Percentiles rank a stretch among this genome's conserved stretches.
These are phyloP conservation scores for Cercospora sp. DNA, from an alignment of 2,329 filamentous ascomycete species.

Conservation along the genomic window DNA sequence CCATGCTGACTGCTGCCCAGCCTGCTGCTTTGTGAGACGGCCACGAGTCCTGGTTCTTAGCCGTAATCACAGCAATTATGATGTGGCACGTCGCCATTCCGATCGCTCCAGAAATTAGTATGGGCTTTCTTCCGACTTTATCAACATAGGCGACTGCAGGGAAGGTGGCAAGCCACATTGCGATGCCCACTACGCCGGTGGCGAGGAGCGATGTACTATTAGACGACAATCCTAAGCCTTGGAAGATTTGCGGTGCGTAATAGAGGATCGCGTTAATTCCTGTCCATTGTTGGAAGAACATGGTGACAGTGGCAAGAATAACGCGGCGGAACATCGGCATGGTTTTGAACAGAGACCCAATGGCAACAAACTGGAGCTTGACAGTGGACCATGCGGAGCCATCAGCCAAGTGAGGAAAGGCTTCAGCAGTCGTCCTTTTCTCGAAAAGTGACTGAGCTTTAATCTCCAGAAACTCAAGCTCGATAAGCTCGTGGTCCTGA, in stretches of 20 bases:
- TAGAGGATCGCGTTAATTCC: slow-evolving; percentile 50
- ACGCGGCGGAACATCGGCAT: slow-evolving; percentile 68
- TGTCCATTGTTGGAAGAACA: slow-evolving; percentile 54
- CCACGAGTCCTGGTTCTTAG: slow-evolving; percentile 63
- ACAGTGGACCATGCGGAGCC: slow-evolving; percentile 61
- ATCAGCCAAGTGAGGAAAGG: slow-evolving; percentile 66
- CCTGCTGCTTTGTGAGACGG: slow-evolving; percentile 60
- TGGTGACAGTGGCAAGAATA: slow-evolving; percentile 54
- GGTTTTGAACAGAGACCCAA: slow-evolving; percentile 64
- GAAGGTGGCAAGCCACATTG: slow-evolving; percentile 68
- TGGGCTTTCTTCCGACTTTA: slow-evolving; percentile 49
- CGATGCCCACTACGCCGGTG: slow-evolving; percentile 70
- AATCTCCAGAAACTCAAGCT: slow-evolving; percentile 80
- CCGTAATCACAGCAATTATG: slow-evolving; percentile 61
- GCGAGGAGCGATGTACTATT: slow-evolving; percentile 61
- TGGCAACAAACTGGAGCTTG: slow-evolving; percentile 69
- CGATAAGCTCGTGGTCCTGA: slow-evolving; percentile 65
- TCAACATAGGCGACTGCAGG: slow-evolving; percentile 67
- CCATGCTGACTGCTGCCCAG: slow-evolving; percentile 69
- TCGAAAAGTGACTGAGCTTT: slow-evolving; percentile 77
- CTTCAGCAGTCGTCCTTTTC: slow-evolving; percentile 66
- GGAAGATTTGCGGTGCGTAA: slow-evolving; percentile 48
- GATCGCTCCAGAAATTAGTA: slow-evolving; percentile 42
- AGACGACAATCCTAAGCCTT: slow-evolving; percentile 47
- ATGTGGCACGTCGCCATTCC: slow-evolving; percentile 52